Evolutionary conservation across 169 alveolate genomes (phyloP).

Genomic region (Plasmodium sp.): DNA sequence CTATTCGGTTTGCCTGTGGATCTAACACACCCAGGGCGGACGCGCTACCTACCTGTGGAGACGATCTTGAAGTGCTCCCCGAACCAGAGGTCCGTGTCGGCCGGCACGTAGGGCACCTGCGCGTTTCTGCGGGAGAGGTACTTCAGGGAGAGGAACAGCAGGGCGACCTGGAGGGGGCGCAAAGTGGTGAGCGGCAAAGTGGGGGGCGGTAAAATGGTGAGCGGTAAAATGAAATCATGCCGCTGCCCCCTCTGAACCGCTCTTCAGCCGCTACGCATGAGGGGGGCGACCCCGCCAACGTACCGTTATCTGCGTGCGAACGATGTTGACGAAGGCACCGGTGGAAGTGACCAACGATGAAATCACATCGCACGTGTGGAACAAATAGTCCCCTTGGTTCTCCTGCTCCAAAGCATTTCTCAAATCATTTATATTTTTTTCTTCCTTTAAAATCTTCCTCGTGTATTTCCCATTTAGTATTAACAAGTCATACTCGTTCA

Average conservation of each 20-base stretch:
- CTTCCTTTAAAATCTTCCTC: constrained; percentile 50
- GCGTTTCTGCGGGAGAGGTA: not conserved
- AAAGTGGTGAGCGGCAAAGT: not conserved
- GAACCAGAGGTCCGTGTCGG: not conserved
- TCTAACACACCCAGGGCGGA: not conserved
- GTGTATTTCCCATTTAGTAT: constrained; percentile 69
- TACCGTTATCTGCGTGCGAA: constrained; percentile 36
- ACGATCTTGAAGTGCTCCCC: not conserved
- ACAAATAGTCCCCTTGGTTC: not conserved
- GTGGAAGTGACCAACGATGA: not conserved
- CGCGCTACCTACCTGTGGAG: not conserved
- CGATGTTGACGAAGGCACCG: not conserved
- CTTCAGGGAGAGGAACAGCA: constrained; percentile 13
- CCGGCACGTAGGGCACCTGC: not conserved
- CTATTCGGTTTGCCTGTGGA: too few relatives aligned
- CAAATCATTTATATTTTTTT: constrained; percentile 9
- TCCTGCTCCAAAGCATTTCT: not conserved
- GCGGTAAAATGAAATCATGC: too few relatives aligned
- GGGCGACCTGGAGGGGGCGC: not conserved
- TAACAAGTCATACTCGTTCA: constrained; percentile 49
- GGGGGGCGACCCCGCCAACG: not conserved
- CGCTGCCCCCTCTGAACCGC: too few relatives aligned
- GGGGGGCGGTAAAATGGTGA: not conserved
- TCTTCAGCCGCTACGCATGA: too few relatives aligned
- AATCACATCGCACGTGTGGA: not conserved